Evolutionary conservation across 352 stramenopile genomes (phyloP).

Genomic region (Phytophthora palmivora): DNA sequence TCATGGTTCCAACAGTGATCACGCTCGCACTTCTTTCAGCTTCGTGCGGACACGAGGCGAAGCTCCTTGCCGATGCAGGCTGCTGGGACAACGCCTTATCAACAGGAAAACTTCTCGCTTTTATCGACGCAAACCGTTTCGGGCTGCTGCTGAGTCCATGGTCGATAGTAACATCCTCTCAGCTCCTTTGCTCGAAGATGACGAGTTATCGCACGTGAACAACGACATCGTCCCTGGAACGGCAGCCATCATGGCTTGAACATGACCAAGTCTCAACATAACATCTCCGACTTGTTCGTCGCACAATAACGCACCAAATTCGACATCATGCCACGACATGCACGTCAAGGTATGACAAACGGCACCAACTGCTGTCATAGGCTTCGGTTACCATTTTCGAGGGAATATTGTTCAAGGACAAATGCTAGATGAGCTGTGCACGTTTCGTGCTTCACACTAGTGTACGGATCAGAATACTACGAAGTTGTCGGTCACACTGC

Average conservation of each 20-base stretch:
- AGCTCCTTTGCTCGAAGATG: constrained; percentile 20
- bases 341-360: too few relatives aligned
- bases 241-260: constrained; percentile 26
- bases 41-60: constrained; percentile 16
- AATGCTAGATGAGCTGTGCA: too few relatives aligned
- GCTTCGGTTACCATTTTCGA: too few relatives aligned
- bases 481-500: constrained; percentile 17
- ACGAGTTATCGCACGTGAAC: constrained; percentile 10
- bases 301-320: too few relatives aligned
- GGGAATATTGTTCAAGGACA: too few relatives aligned
- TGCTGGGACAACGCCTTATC: constrained; percentile 55
- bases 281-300: too few relatives aligned
- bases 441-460: too few relatives aligned
- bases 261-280: too few relatives aligned
- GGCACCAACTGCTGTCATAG: too few relatives aligned
- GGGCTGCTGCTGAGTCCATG: constrained; percentile 6
- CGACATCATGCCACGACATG: too few relatives aligned
- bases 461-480: constrained; percentile 10
- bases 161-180: constrained; percentile 21
- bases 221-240: constrained; percentile 6
- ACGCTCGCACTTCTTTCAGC: constrained; percentile 24
- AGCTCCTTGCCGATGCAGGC: constrained; percentile 46
- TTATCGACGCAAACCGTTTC: constrained; percentile 14
- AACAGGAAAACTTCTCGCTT: constrained; percentile 26
- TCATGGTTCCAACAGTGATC: constrained; percentile 7